Conservation (phyloP, 2,329 filamentous ascomycete genomes). For the Peltaster fructicola region DNA sequence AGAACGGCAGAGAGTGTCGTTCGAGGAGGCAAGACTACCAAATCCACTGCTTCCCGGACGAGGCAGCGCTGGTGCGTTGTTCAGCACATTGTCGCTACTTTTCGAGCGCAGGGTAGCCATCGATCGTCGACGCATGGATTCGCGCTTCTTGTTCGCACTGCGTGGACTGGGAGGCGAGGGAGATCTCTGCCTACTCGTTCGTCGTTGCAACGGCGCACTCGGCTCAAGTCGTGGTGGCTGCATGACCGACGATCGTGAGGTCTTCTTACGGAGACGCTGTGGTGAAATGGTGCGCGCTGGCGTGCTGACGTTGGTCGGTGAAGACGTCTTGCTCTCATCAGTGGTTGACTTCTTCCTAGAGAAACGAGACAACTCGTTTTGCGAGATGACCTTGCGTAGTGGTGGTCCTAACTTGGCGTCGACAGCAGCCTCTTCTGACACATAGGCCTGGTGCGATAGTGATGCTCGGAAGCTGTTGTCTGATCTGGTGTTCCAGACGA, state of each 20-base stretch:
- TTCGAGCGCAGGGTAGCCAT: conserved; percentile 33
- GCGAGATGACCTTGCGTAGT: conserved; percentile 69
- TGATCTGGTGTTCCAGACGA: conserved; percentile 26
- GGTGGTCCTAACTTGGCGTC: conserved; percentile 39
- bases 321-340: conserved; percentile 16
- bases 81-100: conserved; percentile 19
- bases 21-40: conserved; percentile 32
- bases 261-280: conserved; percentile 8
- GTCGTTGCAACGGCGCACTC: no score
- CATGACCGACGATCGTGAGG: no score
- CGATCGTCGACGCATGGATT: conserved; percentile 22
- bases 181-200: no score
- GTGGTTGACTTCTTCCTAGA: conserved; percentile 28
- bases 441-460: conserved; percentile 2
- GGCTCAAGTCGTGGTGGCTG: conserved; percentile 20
- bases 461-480: conserved; percentile 3
- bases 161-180: conserved; percentile 12
- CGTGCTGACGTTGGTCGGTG: conserved; percentile 26
- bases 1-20: conserved; percentile 39
- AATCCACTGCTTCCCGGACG: conserved; percentile 20
- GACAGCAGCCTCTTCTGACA: conserved; percentile 1
- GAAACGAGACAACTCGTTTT: conserved; percentile 71
- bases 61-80: conserved; percentile 2
- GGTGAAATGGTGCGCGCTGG: conserved; percentile 26
- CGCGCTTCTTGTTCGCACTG: conserved; percentile 18